A percentile compares a stretch with the other conserved stretches of the same genome.
Evolutionary conservation across 345 rosid species (phyloP).

Genomic region (Eutrema heterophyllum): DNA sequence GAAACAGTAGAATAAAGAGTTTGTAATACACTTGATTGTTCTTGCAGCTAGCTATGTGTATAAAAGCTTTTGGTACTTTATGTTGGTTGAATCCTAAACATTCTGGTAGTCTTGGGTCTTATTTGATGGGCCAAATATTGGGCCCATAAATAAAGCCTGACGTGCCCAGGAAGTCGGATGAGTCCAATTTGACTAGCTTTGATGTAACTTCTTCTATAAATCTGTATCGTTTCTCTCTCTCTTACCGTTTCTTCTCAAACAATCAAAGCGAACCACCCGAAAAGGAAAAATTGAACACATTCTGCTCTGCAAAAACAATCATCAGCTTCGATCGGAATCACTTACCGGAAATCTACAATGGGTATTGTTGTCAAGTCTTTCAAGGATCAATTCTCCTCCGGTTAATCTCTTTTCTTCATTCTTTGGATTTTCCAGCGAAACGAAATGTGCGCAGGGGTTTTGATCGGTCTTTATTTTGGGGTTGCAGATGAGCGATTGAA

Average conservation of each 20-base stretch:
- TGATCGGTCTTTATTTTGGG: not conserved
- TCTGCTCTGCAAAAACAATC: not conserved
- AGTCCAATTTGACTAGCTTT: not conserved
- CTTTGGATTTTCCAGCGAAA: not conserved
- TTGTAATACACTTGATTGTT: constrained; percentile 28
- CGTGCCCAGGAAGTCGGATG: not conserved
- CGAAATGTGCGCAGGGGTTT: not conserved
- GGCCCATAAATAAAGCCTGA: constrained; percentile 10
- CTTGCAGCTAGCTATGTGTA: constrained; percentile 21
- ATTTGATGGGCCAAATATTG: not conserved
- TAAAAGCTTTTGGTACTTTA: not conserved
- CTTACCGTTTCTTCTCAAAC: constrained; percentile 15
- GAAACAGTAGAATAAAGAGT: not conserved
- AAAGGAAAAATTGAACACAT: constrained; percentile 15
- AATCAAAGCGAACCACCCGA: constrained; percentile 14
- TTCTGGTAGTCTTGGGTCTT: not conserved
- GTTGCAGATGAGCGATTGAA: constrained; percentile 48
- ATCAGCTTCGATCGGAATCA: not conserved
- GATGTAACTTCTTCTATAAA: constrained; percentile 24
- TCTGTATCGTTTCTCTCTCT: not conserved
- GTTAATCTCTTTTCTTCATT: not conserved
- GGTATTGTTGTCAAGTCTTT: constrained; percentile 30
- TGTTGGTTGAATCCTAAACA: not conserved
- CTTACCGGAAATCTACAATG: constrained; percentile 4
- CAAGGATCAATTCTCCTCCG: constrained; percentile 34